Base-by-base conservation (phyloP, 306 rosid species). In the Corylus americana region DNA sequence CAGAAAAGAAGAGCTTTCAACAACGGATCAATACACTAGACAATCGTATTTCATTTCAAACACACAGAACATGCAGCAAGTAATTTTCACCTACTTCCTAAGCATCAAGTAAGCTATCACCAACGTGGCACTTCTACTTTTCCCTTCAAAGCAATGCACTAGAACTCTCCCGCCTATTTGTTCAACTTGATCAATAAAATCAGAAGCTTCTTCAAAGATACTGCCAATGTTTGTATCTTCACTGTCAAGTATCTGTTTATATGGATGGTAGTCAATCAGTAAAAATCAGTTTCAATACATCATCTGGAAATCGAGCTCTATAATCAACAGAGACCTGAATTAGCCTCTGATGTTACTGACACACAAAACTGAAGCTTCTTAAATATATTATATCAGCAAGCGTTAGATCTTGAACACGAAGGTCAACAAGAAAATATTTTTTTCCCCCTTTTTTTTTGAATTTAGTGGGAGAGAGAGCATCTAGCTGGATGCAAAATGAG, bases 121-220 rank as follows among this genome's bases (percentile, higher is more conserved):
- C 77, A 91, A 68, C 0, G 97, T 90, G 55, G 90, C 98, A 81
- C 99, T 95, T 89, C 99, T 87, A 86, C 99, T 95, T 85, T 69
- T 95, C 59, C 99, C 99, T 79, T 95, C 99, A 80, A 95, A 95
- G 89, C 99, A 95, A 79, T 95, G 99, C 63, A 95, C 99, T 62
- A 95, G 80, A 64, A 95, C 89, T 85, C 73, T 93, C 74, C 92
- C 97, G 22, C 93, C 90, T 8, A 14, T 79, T 85, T 85, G 86
- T 76, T 95, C 99, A 80, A 93, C 97, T 42, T 66, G 17, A 79
- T 90, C 92, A 64, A 90, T 83, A 71, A 91, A 89, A 79, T 85
- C 89, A 51, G 88, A 85, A 11, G 98, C 97, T 88, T 91, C 99
- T 55, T 95, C 94, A 77, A 93, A 93, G 85, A 93, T 88, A 73